These are phyloP conservation scores for Phanerochaete sordida DNA, from an alignment of 768 basidiomycete species.

Conservation along the genomic window DNA sequence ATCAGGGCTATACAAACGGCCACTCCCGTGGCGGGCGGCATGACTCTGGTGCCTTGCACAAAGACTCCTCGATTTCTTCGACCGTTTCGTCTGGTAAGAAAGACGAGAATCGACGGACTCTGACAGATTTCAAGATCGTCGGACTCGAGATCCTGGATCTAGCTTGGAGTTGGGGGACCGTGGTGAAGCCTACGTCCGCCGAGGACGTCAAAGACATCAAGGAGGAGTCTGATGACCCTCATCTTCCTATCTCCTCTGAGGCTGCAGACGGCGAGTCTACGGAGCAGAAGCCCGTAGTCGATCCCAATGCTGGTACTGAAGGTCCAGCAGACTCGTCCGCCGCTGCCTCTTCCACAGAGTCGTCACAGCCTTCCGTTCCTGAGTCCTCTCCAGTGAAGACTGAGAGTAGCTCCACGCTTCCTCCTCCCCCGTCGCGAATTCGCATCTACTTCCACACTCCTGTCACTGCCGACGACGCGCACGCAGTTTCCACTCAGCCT, in stretches of 20 bases:
- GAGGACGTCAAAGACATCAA: conserved; percentile 3
- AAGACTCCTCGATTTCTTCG: conserved; percentile 36
- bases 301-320: conserved; percentile 12
- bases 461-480: conserved; percentile 76
- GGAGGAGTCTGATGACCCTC: conserved; percentile 6
- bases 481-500: conserved; percentile 64
- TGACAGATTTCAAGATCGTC: conserved; percentile 97
- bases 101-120: conserved; percentile 85
- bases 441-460: conserved; percentile 93
- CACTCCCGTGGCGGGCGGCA: conserved; percentile 36
- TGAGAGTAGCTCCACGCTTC: conserved; percentile 17
- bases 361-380: background rate
- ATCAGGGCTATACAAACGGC: conserved; percentile 45
- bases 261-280: conserved; percentile 25
- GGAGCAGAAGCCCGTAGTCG: conserved; percentile 14
- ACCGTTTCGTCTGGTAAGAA: conserved; percentile 56
- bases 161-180: conserved; percentile 82
- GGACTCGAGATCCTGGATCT: conserved; percentile 83
- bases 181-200: conserved; percentile 30
- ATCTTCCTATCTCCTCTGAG: background rate
- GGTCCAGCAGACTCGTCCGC: conserved; percentile 9
- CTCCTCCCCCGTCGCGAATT: conserved; percentile 71
- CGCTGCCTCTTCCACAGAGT: conserved; percentile 10
- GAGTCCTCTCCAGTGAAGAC: conserved; percentile 18
- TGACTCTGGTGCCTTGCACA: conserved; percentile 35